Conservation (phyloP, 768 basidiomycete genomes). For the Cystobasidium tubakii region DNA sequence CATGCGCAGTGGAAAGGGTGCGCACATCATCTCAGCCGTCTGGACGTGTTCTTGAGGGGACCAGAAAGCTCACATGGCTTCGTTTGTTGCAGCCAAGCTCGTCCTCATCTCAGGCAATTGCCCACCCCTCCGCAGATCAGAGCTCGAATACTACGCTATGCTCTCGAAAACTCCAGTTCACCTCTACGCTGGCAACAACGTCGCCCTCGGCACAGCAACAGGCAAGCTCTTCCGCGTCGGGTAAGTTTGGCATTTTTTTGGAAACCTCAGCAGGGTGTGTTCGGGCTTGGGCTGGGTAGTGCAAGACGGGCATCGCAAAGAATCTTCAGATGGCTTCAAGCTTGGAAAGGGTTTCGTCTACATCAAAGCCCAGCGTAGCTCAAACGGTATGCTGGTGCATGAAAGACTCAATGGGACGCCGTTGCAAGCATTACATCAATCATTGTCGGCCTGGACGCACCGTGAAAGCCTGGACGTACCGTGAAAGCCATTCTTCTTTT, state of each 20-base stretch:
- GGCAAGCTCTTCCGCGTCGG: slow-evolving; percentile 99
- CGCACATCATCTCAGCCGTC: too few species aligned
- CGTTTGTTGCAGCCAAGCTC: slow-evolving; percentile 70
- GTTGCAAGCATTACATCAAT: too few species aligned
- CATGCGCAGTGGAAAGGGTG: slow-evolving; percentile 96
- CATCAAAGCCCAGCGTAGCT: too few species aligned
- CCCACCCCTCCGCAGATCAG: slow-evolving; percentile 96
- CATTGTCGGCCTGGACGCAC: too few species aligned
- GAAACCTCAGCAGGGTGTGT: background rate
- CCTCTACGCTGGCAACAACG: slow-evolving; percentile 95
- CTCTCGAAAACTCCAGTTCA: slow-evolving; percentile 97
- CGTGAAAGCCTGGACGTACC: too few species aligned
- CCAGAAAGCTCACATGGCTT: too few species aligned
- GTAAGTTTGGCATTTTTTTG: slow-evolving; percentile 52
- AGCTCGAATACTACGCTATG: slow-evolving; percentile 91
- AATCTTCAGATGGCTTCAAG: background rate
- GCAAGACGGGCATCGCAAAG: background rate
- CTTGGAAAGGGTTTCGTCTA: background rate
- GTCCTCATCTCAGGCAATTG: slow-evolving; percentile 98
- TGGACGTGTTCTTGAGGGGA: too few species aligned
- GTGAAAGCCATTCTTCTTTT: too few species aligned
- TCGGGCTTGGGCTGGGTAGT: background rate
- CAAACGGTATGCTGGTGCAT: too few species aligned
- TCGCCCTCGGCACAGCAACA: slow-evolving; percentile 95
- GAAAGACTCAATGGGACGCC: too few species aligned